Conservation (phyloP, 2,329 filamentous ascomycete species). For the Pseudodiploospora longispora region DNA sequence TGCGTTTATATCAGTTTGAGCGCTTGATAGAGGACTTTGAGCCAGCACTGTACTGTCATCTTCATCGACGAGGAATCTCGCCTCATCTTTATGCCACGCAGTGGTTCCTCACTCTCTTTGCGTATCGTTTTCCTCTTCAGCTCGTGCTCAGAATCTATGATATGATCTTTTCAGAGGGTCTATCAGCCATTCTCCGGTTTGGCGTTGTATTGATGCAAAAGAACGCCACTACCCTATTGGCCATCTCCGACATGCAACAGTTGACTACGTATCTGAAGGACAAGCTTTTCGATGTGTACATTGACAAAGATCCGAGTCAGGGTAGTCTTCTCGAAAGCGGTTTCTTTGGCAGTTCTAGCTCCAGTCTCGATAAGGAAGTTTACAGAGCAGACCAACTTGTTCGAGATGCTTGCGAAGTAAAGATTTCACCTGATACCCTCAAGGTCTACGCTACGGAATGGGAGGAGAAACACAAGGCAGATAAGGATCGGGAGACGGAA, state of each 20-base stretch:
- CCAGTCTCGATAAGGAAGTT: conserved; percentile 86
- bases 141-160: conserved; percentile 96
- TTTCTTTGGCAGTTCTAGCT: conserved; percentile 89
- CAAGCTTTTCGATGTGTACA: conserved; percentile 91
- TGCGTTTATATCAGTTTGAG: conserved; percentile 91
- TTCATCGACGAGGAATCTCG: conserved; percentile 78
- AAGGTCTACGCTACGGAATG: conserved; percentile 77
- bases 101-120: conserved; percentile 98
- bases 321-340: conserved; percentile 90
- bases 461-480: conserved; percentile 79
- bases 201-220: conserved; percentile 95
- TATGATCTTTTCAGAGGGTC: conserved; percentile 83
- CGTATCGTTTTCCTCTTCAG: conserved; percentile 93
- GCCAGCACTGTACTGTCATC: conserved; percentile 88
- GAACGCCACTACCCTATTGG: conserved; percentile 69
- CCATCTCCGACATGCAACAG: conserved; percentile 83
- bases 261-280: conserved; percentile 90
- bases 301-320: conserved; percentile 87
- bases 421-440: conserved; percentile 75
- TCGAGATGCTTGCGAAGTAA: conserved; percentile 81
- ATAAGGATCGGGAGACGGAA: conserved; percentile 77
- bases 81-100: conserved; percentile 95
- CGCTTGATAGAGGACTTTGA: conserved; percentile 88
- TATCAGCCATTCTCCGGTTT: conserved; percentile 90
- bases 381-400: conserved; percentile 93